A percentile compares a stretch with the other conserved stretches of the same genome.
Conservation (phyloP, 2,329 filamentous ascomycete species). For the Colletotrichum liriopes region DNA sequence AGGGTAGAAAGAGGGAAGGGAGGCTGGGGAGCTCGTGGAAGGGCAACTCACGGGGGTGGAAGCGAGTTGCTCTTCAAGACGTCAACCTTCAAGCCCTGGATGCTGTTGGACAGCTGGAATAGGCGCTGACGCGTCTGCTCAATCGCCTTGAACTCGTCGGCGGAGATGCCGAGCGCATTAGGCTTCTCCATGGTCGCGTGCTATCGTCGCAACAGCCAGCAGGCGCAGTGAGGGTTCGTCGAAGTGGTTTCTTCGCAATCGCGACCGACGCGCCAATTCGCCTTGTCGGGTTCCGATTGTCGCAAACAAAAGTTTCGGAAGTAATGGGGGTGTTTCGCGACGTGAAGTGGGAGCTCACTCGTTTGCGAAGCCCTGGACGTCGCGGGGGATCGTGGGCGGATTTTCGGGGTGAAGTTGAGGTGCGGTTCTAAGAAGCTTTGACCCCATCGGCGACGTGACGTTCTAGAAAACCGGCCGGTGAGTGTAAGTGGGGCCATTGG, state of each 20-base stretch:
- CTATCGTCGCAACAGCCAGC: neutral
- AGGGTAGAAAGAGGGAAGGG: neutral
- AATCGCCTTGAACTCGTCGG: slow-evolving; percentile 77
- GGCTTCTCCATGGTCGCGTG: slow-evolving; percentile 29
- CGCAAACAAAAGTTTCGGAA: neutral
- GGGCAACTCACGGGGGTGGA: slow-evolving; percentile 72
- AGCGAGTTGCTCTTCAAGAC: slow-evolving; percentile 76
- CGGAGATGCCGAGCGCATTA: slow-evolving; percentile 62
- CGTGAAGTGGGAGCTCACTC: neutral
- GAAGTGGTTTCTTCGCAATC: neutral
- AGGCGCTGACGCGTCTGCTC: slow-evolving; percentile 80
- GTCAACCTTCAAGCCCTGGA: slow-evolving; percentile 75
- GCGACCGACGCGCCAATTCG: neutral
- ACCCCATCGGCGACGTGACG: slow-evolving; percentile 12
- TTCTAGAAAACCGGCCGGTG: slow-evolving; percentile 27
- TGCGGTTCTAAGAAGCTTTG: slow-evolving; percentile 34
- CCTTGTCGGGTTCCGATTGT: neutral
- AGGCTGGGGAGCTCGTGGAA: neutral
- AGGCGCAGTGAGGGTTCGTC: neutral
- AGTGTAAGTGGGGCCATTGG: slow-evolving; percentile 7
- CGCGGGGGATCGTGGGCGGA: neutral
- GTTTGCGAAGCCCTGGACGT: slow-evolving; percentile 8
- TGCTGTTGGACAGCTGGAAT: slow-evolving; percentile 77
- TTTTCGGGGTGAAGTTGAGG: slow-evolving; percentile 10
- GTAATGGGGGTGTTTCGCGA: too few species aligned